These are phyloP conservation scores for Fraxinus quadrangulata DNA, from an alignment of 257 asterid genomes.

Conservation along the genomic window DNA sequence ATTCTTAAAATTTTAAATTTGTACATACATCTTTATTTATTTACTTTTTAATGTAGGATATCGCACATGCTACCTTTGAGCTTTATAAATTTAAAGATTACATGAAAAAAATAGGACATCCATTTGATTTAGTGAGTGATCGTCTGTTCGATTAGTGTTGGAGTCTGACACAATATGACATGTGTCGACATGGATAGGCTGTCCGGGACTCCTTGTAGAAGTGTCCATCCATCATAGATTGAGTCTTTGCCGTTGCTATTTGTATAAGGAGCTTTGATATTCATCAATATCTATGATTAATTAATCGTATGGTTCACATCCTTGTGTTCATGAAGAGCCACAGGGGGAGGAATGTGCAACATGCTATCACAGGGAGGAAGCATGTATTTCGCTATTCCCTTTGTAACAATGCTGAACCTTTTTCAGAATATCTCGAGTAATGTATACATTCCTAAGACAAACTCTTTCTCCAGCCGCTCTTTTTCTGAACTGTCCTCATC, in stretches of 20 bases:
- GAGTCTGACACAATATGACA: too few relatives aligned
- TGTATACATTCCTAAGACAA: not conserved
- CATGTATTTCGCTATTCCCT: conserved; percentile 8
- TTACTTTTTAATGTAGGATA: not conserved
- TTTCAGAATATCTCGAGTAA: not conserved
- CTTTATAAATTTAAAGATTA: not conserved
- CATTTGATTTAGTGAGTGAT: not conserved
- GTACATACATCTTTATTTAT: not conserved
- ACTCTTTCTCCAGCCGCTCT: not conserved
- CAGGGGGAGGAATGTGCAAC: not conserved
- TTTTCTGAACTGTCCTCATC: not conserved
- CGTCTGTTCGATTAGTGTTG: not conserved
- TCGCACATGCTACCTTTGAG: not conserved
- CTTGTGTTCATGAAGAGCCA: not conserved
- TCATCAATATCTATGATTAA: not conserved
- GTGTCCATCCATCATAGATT: too few relatives aligned
- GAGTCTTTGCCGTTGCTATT: too few relatives aligned
- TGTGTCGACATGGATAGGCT: too few relatives aligned
- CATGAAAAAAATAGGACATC: not conserved
- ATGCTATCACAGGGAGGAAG: not conserved
- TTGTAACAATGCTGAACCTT: not conserved
- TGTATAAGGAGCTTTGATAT: too few relatives aligned
- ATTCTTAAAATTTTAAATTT: not conserved
- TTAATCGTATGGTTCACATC: not conserved
- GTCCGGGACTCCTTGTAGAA: too few relatives aligned